Conservation (phyloP, 257 asterid genomes). For the Henckelia pumila region DNA sequence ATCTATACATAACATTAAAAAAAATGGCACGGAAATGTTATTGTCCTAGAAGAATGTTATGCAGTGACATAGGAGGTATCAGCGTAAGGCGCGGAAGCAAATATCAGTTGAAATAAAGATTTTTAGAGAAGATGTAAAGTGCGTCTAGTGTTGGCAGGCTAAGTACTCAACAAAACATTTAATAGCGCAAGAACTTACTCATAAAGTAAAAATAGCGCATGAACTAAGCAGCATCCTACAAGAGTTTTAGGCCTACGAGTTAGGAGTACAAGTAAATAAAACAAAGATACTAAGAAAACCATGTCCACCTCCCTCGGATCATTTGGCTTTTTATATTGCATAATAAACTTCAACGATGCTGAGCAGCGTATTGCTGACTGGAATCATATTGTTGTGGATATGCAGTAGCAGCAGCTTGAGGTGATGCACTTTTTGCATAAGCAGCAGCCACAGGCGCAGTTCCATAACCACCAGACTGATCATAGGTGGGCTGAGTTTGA, state of each 20-base stretch:
- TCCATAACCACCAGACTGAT: constrained; percentile 56
- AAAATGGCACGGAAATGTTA: no score
- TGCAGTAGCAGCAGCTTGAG: constrained; percentile 37
- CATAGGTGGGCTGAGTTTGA: constrained; percentile 61
- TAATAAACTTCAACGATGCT: not conserved
- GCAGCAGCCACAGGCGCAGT: not conserved
- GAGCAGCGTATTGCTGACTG: not conserved
- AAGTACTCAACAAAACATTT: not conserved
- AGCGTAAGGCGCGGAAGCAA: not conserved
- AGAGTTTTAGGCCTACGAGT: not conserved
- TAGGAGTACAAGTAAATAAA: not conserved
- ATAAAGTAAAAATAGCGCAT: not conserved
- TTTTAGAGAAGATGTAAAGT: not conserved
- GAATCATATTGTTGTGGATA: not conserved
- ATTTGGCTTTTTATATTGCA: not conserved
- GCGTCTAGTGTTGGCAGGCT: not conserved
- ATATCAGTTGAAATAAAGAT: not conserved
- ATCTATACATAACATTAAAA: no score
- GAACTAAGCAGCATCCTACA: not conserved
- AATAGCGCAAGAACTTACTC: not conserved
- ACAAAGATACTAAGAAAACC: not conserved
- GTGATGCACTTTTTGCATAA: not conserved
- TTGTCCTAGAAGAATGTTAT: no score
- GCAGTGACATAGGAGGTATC: no score
- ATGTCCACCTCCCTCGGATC: not conserved